phyloP scores from a whole-genome alignment of 2,329 filamentous ascomycete species.

The Lachnellula suecica region DNA sequence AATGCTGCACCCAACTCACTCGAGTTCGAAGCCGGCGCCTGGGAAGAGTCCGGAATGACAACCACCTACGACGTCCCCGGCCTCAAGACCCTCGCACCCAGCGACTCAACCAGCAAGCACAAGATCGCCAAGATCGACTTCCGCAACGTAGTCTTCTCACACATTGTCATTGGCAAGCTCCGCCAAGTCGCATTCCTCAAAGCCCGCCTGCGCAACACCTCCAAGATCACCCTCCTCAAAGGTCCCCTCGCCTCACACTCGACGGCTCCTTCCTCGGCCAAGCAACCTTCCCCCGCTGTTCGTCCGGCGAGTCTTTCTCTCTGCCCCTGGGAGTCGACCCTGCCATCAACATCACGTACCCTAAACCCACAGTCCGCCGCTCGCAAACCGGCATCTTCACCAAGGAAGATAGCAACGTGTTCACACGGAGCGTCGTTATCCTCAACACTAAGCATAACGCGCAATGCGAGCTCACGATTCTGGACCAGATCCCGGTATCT shows the following conservation, averaged over 20 bases:
- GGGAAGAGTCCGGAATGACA: slow-evolving; percentile 60
- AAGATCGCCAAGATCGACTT: slow-evolving; percentile 57
- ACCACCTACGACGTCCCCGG: slow-evolving; percentile 59
- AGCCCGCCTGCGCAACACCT: slow-evolving; percentile 54
- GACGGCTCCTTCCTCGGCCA: slow-evolving; percentile 63
- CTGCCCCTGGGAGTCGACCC: slow-evolving; percentile 61
- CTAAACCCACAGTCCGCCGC: slow-evolving; percentile 53
- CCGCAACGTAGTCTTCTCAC: slow-evolving; percentile 49
- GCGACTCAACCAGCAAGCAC: slow-evolving; percentile 52
- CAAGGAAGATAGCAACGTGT: slow-evolving; percentile 52
- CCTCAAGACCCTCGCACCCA: slow-evolving; percentile 54
- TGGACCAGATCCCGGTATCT: slow-evolving; percentile 62
- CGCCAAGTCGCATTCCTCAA: slow-evolving; percentile 59
- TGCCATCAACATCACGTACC: slow-evolving; percentile 53
- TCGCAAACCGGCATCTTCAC: slow-evolving; percentile 51
- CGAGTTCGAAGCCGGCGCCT: slow-evolving; percentile 50
- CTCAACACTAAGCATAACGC: slow-evolving; percentile 48
- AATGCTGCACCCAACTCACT: slow-evolving; percentile 25
- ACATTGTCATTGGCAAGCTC: slow-evolving; percentile 61
- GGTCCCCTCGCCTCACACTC: slow-evolving; percentile 58
- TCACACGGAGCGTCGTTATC: slow-evolving; percentile 47
- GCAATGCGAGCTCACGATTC: slow-evolving; percentile 46
- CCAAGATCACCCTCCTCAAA: slow-evolving; percentile 53
- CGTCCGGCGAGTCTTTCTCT: slow-evolving; percentile 51
- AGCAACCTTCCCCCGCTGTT: slow-evolving; percentile 53